Conservation (phyloP, 768 basidiomycete species). For the Lactifluus pinguis region DNA sequence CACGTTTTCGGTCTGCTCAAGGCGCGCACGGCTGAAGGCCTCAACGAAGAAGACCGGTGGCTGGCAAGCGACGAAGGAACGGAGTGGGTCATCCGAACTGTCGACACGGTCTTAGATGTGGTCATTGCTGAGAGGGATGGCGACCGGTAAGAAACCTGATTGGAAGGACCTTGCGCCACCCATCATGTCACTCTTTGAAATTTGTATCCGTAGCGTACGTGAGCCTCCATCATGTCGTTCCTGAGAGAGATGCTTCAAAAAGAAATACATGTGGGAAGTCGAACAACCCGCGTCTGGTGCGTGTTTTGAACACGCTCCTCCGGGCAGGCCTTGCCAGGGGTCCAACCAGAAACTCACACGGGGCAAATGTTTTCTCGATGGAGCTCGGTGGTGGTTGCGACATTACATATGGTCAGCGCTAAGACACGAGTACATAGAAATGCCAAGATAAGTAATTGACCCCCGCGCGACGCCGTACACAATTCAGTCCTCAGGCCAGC, state of each 20-base stretch:
- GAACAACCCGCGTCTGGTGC: slow-evolving; percentile 4
- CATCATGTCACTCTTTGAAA: slow-evolving; percentile 10
- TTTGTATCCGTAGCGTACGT: background rate
- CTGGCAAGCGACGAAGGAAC: slow-evolving; percentile 79
- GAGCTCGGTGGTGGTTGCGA: slow-evolving; percentile 12
- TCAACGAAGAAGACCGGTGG: slow-evolving; percentile 68
- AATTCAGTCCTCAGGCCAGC: slow-evolving; percentile 12
- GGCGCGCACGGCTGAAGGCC: slow-evolving; percentile 51
- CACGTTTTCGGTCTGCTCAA: slow-evolving; percentile 89
- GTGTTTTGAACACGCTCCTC: slow-evolving; percentile 15
- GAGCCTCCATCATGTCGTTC: slow-evolving; percentile 2
- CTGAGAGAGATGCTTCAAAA: slow-evolving; percentile 8
- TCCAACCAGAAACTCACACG: slow-evolving; percentile 9
- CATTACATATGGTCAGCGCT: slow-evolving; percentile 17
- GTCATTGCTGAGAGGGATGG: slow-evolving; percentile 34
- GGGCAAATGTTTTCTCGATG: slow-evolving; percentile 12
- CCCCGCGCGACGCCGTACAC: slow-evolving; percentile 13
- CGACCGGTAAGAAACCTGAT: slow-evolving; percentile 38
- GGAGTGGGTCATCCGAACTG: slow-evolving; percentile 79
- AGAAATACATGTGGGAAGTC: slow-evolving; percentile 10
- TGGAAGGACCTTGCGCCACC: slow-evolving; percentile 34
- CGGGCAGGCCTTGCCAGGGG: slow-evolving; percentile 12
- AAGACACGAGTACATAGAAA: slow-evolving; percentile 12
- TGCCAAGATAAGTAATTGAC: slow-evolving; percentile 20
- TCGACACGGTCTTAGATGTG: slow-evolving; percentile 73